phyloP scores from a whole-genome alignment of 2,329 filamentous ascomycete genomes.

The Fusarium luffae region DNA sequence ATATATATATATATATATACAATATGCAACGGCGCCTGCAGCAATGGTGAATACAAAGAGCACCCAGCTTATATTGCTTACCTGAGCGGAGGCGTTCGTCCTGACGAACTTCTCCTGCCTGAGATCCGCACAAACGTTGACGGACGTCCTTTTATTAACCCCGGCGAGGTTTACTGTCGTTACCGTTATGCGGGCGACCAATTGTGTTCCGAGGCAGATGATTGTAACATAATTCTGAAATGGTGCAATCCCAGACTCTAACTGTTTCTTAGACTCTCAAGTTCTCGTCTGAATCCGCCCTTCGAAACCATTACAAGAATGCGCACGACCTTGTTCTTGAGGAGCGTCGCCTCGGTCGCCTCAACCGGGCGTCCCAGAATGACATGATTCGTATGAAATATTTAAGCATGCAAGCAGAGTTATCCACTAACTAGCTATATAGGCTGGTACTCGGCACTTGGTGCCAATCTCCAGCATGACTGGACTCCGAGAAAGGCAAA shows the following conservation, averaged over 20 bases:
- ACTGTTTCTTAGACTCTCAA: not conserved
- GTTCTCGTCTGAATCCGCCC: not conserved
- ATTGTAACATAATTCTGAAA: not conserved
- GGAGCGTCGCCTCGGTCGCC: not conserved
- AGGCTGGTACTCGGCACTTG: not conserved
- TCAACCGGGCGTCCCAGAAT: not conserved
- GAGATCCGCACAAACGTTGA: not conserved
- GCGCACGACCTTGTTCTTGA: not conserved
- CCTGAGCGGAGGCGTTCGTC: not conserved
- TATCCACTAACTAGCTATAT: not conserved
- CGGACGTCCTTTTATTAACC: not conserved
- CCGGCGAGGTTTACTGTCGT: not conserved
- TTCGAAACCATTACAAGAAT: not conserved
- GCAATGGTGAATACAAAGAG: not conserved
- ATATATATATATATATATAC: not conserved
- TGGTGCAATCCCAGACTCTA: not conserved
- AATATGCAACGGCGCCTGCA: not conserved
- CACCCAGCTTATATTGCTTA: not conserved
- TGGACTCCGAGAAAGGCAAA: not conserved
- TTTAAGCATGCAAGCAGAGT: not conserved
- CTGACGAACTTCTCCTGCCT: not conserved
- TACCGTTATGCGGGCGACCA: not conserved
- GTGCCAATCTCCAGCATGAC: not conserved
- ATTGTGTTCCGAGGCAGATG: not conserved
- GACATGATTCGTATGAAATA: not conserved